These are phyloP conservation scores for Euphrasia confusa DNA, from an alignment of 257 asterid species.

Conservation along the genomic window DNA sequence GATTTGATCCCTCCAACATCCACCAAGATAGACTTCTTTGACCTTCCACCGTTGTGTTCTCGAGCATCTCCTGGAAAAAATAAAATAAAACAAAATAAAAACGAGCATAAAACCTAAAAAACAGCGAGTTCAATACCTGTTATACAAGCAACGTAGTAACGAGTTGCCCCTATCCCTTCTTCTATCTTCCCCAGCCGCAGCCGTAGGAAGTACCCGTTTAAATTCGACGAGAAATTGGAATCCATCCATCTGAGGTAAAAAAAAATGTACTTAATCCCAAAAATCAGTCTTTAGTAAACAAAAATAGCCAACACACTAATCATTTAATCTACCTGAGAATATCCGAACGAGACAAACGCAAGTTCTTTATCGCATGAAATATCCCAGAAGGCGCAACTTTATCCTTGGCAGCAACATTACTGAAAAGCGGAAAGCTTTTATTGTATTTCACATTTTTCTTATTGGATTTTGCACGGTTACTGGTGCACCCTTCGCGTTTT, in stretches of 20 bases:
- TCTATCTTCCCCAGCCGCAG: constrained; percentile 48
- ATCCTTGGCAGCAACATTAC: constrained; percentile 17
- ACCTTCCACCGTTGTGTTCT: constrained; percentile 28
- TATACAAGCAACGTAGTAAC: constrained; percentile 68
- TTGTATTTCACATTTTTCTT: constrained; percentile 15
- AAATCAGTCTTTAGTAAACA: neutral
- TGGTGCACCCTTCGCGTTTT: constrained; percentile 17
- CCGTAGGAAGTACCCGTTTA: constrained; percentile 64
- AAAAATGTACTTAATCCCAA: constrained; percentile 30
- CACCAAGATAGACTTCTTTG: constrained; percentile 43
- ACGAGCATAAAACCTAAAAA: neutral
- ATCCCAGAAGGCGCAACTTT: constrained; percentile 26
- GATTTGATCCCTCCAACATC: constrained; percentile 63
- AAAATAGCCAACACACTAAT: neutral
- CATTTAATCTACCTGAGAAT: constrained; percentile 47
- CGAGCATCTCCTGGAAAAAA: constrained; percentile 29
- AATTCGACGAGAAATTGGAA: constrained; percentile 33
- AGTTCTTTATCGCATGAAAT: constrained; percentile 51
- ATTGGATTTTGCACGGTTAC: too few relatives aligned
- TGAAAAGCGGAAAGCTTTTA: neutral
- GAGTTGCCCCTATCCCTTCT: constrained; percentile 40
- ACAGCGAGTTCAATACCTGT: constrained; percentile 27
- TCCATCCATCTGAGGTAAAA: constrained; percentile 52
- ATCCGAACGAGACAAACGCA: constrained; percentile 66
- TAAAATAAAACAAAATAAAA: neutral